Evolutionary conservation across 768 basidiomycete genomes (phyloP), one percentile per base, ranked within the genome.

Genomic region (Calocera cornea): DNA sequence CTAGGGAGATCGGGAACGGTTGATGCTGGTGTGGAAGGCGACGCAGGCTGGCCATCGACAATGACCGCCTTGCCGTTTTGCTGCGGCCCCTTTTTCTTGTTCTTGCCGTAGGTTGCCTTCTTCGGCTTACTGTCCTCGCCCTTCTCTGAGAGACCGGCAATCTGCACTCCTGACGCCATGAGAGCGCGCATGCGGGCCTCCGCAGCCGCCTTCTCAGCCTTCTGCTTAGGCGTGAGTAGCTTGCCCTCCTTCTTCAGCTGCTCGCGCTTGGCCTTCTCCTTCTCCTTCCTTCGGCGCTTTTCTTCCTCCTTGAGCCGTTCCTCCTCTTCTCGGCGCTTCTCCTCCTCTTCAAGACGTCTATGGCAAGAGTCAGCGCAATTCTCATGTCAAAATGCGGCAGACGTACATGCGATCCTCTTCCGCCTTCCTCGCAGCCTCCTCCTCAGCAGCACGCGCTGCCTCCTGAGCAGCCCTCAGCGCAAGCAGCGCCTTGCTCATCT

Each of bases 191-290:
- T 90, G 67, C 94, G 87, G 34, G 92, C 85, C 76, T 97, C 95
- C 1, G 92, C 94, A 71, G 87, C 89, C 24, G 89, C 90, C 72
- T 83, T 87, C 75, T 97, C 95, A 73, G 92, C 89, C 77, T 93
- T 95, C 76, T 98, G 95, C 78, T 95, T 97, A 77, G 95, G 94
- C n/a, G 95, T 98, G 64, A 98, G 82, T 29, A 95, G 79, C 54
- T 89, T 85, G 27, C 97, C 97, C 78, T 98, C 95, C 76, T 94
- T 95, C 83, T 90, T 92, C 16, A 90, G 87, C 65, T 89, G 75
- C 72, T 97, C 95, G 65, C 86, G 86, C 77, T 95, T 97, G 50
- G 85, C 88, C 93, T 76, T 93, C 73, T 95, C 92, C 76, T 94
- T 95, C 79, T 79, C 77, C 70, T 77, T 78, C 33, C 69, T 74